Base-by-base conservation (phyloP, 2,329 filamentous ascomycete genomes). In the Nothomitra cinnamomea region DNA sequence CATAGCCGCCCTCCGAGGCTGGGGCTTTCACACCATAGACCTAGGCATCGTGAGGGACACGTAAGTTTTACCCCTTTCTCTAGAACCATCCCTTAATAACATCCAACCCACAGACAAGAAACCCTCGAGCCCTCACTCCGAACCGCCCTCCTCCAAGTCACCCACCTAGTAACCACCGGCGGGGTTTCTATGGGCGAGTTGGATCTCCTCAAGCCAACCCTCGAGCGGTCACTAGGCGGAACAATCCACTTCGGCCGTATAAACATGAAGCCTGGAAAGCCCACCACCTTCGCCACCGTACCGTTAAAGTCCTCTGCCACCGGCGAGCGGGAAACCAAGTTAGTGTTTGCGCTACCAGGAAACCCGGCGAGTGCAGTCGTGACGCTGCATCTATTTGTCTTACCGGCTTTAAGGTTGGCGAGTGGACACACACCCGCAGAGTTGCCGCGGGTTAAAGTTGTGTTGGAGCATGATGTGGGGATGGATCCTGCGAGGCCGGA, bases 181-280 rank as follows among this genome's bases (percentile, higher is more conserved):
- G 92, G 92, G 49, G 92, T 96, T 19, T 94, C 87, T 8, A 98
- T 98, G 92, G 92, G 92, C 54, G 92, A 98, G 69, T 79, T 95
- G 1, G 92, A 98, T 66, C 81, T 98, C 6, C 78, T 98, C 19
- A 98, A 98, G 66, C 90, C 92, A 0, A 96, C 90, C 0, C 86
- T 98, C 61, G 92, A 96, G 70, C 83, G 90, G 42, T 75, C 81
- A 1, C 77, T 98, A 1, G 87, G 88, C 54, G 92, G 92, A 6
- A 92, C 83, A 0, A 95, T 98, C 59, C 92, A 95, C 67, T 98
- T 98, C 61, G 92, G 92, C 22, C 83, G 92, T 2, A 92, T 98
- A 2, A 79, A 83, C 53, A 96, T 98, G 92, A 98, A 98, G 71
- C 92, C 92, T 0, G 92, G 92, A 3, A 98, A 96, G 68, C 92